Conservation (phyloP, 352 stramenopile species). For the Phytophthora cactorum region DNA sequence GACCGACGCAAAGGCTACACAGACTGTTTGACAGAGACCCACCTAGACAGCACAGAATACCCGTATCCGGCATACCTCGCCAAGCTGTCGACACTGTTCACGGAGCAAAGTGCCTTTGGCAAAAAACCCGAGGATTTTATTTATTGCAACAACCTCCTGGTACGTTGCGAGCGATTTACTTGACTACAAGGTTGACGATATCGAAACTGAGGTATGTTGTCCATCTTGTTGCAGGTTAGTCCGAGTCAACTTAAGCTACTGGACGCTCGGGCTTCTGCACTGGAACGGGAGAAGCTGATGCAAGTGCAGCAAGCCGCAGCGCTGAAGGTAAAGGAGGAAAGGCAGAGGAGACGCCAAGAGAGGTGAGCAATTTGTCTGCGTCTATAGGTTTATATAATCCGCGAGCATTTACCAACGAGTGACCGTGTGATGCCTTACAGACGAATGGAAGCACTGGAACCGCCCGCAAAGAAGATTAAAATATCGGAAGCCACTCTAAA, state of each 20-base stretch:
- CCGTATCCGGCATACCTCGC: slow-evolving; percentile 64
- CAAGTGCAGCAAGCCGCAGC: slow-evolving; percentile 39
- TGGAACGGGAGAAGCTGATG: slow-evolving; percentile 48
- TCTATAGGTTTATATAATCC: not conserved
- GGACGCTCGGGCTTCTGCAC: slow-evolving; percentile 47
- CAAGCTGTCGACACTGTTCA: slow-evolving; percentile 63
- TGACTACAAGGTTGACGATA: not conserved
- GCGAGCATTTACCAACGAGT: not conserved
- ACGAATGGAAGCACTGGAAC: slow-evolving; percentile 35
- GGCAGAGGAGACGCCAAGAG: slow-evolving; percentile 41
- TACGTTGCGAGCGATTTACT: slow-evolving; percentile 28
- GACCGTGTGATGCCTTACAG: slow-evolving; percentile 17
- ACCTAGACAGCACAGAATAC: slow-evolving; percentile 51
- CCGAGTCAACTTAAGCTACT: slow-evolving; percentile 45
- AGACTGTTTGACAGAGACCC: slow-evolving; percentile 59
- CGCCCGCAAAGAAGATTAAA: slow-evolving; percentile 48
- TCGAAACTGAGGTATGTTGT: slow-evolving; percentile 2
- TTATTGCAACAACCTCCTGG: slow-evolving; percentile 83
- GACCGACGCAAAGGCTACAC: slow-evolving; percentile 48
- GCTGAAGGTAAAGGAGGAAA: slow-evolving; percentile 40
- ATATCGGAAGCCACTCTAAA: slow-evolving; percentile 42
- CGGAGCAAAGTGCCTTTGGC: slow-evolving; percentile 66
- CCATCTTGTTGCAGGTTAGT: slow-evolving; percentile 42
- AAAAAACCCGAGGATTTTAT: slow-evolving; percentile 69
- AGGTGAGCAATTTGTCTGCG: slow-evolving; percentile 6